phyloP scores from a whole-genome alignment of 2,329 filamentous ascomycete species.

The Colletotrichum orbiculare region DNA sequence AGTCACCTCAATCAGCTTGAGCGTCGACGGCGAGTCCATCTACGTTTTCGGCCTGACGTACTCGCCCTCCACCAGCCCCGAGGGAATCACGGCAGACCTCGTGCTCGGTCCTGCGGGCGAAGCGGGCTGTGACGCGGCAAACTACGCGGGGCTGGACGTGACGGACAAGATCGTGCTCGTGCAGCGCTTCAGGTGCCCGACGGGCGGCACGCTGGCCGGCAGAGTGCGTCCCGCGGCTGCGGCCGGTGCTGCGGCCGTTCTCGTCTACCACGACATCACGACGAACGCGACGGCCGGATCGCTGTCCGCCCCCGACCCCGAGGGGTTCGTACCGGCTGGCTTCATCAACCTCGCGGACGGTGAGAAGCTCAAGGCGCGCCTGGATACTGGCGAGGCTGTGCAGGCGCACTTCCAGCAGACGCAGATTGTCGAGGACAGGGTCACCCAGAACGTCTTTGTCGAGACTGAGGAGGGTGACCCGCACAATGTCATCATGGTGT shows the following conservation, averaged over 20 bases:
- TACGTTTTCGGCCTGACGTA: constrained; percentile 53
- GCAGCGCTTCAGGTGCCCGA: constrained; percentile 46
- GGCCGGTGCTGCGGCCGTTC: constrained; percentile 45
- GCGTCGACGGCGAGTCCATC: constrained; percentile 41
- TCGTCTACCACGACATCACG: constrained; percentile 46
- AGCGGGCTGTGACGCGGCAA: constrained; percentile 41
- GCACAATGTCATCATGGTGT: constrained; percentile 51
- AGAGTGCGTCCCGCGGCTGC: constrained; percentile 43
- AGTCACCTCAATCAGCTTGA: constrained; percentile 32
- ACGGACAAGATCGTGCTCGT: constrained; percentile 48
- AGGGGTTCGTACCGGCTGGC: constrained; percentile 44
- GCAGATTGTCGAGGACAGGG: constrained; percentile 51
- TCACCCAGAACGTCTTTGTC: constrained; percentile 57
- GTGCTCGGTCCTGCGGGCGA: constrained; percentile 43
- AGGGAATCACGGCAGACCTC: constrained; percentile 51
- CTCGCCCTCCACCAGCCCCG: constrained; percentile 57
- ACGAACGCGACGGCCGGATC: constrained; percentile 47
- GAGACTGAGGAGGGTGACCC: constrained; percentile 58
- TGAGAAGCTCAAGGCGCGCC: constrained; percentile 49
- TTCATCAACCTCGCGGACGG: constrained; percentile 53
- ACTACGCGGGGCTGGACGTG: constrained; percentile 43
- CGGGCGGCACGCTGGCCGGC: constrained; percentile 46
- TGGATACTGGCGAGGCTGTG: constrained; percentile 51
- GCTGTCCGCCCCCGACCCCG: constrained; percentile 42
- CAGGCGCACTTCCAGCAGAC: constrained; percentile 49